phyloP scores from a whole-genome alignment of 495 filamentous ascomycete species.

The Umbilicaria muhlenbergii region DNA sequence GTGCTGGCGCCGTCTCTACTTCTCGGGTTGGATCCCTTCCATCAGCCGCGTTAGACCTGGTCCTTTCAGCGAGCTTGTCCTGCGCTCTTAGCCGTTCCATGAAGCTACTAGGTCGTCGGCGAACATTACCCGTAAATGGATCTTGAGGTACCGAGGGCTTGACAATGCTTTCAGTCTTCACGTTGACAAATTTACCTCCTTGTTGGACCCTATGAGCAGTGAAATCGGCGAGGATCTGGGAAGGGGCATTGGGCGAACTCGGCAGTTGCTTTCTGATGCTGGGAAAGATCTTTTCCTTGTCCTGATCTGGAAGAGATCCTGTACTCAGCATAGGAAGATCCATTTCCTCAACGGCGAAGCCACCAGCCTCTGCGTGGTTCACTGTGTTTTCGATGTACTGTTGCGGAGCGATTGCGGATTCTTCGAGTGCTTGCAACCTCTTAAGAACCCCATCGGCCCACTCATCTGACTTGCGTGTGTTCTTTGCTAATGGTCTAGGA shows the following conservation, averaged over 20 bases:
- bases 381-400: no score
- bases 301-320: no score
- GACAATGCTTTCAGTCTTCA: conserved; percentile 5
- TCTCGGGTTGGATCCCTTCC: background rate
- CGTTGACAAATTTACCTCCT: conserved; percentile 6
- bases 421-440: no score
- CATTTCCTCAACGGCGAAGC: no score
- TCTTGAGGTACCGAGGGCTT: conserved; percentile 2
- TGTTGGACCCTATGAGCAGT: conserved; percentile 1
- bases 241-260: conserved; percentile 10
- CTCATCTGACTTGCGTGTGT: background rate
- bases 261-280: conserved; percentile 9
- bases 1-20: background rate
- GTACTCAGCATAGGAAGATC: no score
- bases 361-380: no score
- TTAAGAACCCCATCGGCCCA: no score
- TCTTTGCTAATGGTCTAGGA: conserved; percentile 9
- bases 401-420: no score
- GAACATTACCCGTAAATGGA: conserved; percentile 4
- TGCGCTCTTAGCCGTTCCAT: conserved; percentile 5
- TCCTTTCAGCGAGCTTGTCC: background rate
- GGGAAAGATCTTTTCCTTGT: background rate
- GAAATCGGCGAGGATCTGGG: background rate
- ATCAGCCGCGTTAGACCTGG: background rate
- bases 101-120: conserved; percentile 1